Evolutionary conservation across 1,284 basidiomycete species (phyloP), one percentile per base, ranked within the genome.

Genomic region (Pterula multifida): DNA sequence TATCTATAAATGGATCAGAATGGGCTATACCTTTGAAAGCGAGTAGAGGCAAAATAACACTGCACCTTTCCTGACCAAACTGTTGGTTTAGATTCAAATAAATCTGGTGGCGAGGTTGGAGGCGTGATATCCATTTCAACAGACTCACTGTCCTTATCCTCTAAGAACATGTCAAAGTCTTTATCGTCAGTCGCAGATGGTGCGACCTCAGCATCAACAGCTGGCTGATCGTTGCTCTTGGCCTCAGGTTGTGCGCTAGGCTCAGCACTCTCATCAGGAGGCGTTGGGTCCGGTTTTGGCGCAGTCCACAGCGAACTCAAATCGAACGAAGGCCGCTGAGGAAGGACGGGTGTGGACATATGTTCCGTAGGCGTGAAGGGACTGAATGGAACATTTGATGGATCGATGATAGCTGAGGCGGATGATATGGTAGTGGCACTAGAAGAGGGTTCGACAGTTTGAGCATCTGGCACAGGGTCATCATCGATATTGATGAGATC

Each of bases 101-200:
- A 61, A 25, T 64, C 67, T 51, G 61, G 62, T n/a, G 68, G 62
- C 42, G 65, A 42, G 13, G 39, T 4, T 9, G 39, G 39, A 17
- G 39, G 39, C 21, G 39, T 42, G 17, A 42, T 42, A 22, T 42
- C 39, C 39, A 42, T 42, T 22, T n/a, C 39, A 4, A 17, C 39
- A 6, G 39, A 42, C n/a, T n/a, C 39, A 19, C 19, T 42, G 19
- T 73, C 73, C 55, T 74, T 77, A 54, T 83, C 74, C 50, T 76
- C 77, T 45, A 90, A 63, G 59, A 90, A 84, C 79, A 88, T 86
- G 55, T 89, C 87, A 58, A 90, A 88, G 61, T 87, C 87, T 53
- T 78, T 73, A 62, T 88, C 84, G 46, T 81, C 76, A 3, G 79
- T 73, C 52, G 71, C 76, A 36, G 39, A 17, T 17, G 39, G 6